Base-by-base conservation (phyloP, 1,284 basidiomycete species). In the Calocybe gambosa region DNA sequence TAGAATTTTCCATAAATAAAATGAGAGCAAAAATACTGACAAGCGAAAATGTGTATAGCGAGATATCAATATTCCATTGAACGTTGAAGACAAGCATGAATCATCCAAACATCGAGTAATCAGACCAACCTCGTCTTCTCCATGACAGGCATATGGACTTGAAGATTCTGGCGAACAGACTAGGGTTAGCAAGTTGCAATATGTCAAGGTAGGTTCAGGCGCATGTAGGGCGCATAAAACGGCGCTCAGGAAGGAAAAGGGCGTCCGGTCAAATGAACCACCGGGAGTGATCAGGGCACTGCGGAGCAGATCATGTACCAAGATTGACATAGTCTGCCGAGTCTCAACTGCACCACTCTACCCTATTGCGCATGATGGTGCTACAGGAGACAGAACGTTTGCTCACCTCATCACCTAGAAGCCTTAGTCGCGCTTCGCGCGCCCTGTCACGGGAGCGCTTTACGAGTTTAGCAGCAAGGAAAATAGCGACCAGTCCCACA, bases 321-420 rank as follows among this genome's bases (percentile, higher is more conserved):
- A 41, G 40, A 43, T 53, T 26, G 47, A 48, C 37, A 40, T 35
- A 39, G 34, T n/a, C 28, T 20, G 39, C 41, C 19, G 33, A 54
- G 31, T 52, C 51, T 20, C 50, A 54, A 20, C 38, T 40, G 38
- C 53, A 51, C 42, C 42, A 41, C 16, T 43, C 45, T 33, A 44
- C 18, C 26, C 48, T 37, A 39, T 56, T 47, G 39, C 52, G 54
- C 46, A 58, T 51, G 50, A 67, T 62, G 46, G 67, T 57, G 50
- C 68, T 65, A 50, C 68, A 70, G 55, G 62, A 54, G 55, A 53
- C n/a, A n/a, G n/a, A 50, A 48, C 61, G 59, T 55, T 64, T 54
- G 68, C 75, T 71, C 60, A 80, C 79, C 74, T 81, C 80, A 52
- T 77, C 71, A 57, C 78, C 78, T 47, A 62, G 63, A 43, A 81